phyloP scores from a whole-genome alignment of 768 basidiomycete genomes.

The Pisolithus tinctorius region DNA sequence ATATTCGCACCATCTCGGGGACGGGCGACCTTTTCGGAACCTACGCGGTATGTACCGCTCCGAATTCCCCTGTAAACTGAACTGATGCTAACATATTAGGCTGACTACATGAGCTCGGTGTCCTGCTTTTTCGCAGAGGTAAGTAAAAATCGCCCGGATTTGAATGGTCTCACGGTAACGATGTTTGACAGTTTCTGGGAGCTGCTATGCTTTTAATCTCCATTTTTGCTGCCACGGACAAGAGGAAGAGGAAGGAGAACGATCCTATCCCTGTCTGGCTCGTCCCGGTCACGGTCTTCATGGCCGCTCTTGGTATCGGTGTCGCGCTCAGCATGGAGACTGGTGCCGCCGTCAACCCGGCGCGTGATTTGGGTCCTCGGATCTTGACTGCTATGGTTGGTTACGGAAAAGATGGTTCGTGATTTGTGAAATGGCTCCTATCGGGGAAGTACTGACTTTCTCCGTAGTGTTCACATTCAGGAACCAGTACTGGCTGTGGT shows the following conservation, averaged over 20 bases:
- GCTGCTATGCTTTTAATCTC: constrained; percentile 48
- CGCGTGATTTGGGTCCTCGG: constrained; percentile 67
- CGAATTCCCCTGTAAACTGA: neutral
- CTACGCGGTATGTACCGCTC: constrained; percentile 41
- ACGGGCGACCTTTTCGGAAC: constrained; percentile 57
- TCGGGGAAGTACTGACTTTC: neutral
- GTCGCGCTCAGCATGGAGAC: constrained; percentile 58
- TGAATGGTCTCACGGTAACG: neutral
- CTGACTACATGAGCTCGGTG: constrained; percentile 36
- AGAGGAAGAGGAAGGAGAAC: too few species aligned
- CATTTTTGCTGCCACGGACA: constrained; percentile 49
- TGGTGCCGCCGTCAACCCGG: constrained; percentile 61
- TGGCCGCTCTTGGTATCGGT: constrained; percentile 54
- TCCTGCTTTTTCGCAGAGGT: constrained; percentile 44
- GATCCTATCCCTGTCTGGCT: constrained; percentile 42
- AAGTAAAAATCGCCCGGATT: neutral
- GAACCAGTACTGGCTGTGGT: constrained; percentile 73
- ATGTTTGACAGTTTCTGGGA: constrained; percentile 40
- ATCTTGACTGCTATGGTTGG: constrained; percentile 66
- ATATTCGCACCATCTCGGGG: constrained; percentile 47
- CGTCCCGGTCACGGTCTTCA: constrained; percentile 48
- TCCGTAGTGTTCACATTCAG: constrained; percentile 19
- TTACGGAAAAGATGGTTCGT: constrained; percentile 47
- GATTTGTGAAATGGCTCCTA: constrained; percentile 11
- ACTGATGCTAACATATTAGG: constrained; percentile 21